A percentile compares a stretch with the other conserved stretches of the same genome.
Evolutionary conservation across 1,139 yeast genomes (phyloP).

Genomic region (Taphrina populina): DNA sequence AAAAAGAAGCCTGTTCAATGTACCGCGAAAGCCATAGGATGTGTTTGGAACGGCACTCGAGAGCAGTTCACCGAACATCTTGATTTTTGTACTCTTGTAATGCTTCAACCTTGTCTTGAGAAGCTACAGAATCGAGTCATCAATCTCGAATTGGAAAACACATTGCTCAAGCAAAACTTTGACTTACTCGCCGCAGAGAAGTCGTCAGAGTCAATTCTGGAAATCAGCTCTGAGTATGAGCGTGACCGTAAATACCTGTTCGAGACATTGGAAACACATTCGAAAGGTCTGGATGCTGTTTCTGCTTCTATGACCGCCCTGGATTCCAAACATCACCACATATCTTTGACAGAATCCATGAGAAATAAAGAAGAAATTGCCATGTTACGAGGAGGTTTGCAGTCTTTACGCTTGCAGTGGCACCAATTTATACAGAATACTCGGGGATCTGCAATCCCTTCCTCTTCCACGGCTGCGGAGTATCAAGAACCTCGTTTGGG

Average conservation of each 20-base stretch:
- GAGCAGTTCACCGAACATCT: not conserved
- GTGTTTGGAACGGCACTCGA: constrained; percentile 9
- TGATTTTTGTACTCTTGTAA: not conserved
- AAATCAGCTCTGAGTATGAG: constrained; percentile 21
- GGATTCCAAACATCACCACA: constrained; percentile 18
- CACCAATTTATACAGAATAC: constrained; percentile 29
- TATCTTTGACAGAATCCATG: constrained; percentile 20
- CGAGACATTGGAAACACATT: constrained; percentile 10
- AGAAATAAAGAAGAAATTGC: constrained; percentile 26
- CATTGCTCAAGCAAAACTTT: not conserved
- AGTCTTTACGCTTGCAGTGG: constrained; percentile 20
- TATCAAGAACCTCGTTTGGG: no score
- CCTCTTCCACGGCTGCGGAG: no score
- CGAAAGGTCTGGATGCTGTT: constrained; percentile 14
- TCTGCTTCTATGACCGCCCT: constrained; percentile 11
- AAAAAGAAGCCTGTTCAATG: not conserved
- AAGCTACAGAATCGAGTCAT: constrained; percentile 6
- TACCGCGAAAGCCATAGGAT: constrained; percentile 4
- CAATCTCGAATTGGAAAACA: constrained; percentile 5
- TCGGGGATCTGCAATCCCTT: no score
- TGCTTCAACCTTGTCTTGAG: constrained; percentile 2
- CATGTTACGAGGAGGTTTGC: constrained; percentile 27
- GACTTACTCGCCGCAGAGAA: not conserved
- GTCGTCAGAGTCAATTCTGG: constrained; percentile 12
- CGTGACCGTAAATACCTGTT: constrained; percentile 27